Evolutionary conservation across 352 stramenopile genomes (phyloP).

Genomic region (Phytophthora pinifolia): DNA sequence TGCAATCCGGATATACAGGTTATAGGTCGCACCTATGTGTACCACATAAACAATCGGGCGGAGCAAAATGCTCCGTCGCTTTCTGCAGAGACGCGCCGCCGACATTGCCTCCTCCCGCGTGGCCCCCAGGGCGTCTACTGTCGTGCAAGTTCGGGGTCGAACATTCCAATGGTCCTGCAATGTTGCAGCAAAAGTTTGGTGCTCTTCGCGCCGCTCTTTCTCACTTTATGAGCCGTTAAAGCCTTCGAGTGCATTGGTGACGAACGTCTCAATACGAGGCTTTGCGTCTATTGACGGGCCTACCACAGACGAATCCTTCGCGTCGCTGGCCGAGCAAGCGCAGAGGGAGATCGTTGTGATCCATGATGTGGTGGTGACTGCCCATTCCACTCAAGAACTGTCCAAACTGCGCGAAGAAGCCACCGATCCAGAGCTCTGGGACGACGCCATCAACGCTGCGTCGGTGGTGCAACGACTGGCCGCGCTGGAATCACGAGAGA

Average conservation of each 20-base stretch:
- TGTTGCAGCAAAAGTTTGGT: constrained; percentile 6
- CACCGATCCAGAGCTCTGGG: constrained; percentile 52
- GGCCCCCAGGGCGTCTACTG: neutral
- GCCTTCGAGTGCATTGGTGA: too few species aligned
- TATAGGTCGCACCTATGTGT: neutral
- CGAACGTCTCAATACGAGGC: neutral
- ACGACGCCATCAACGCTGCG: constrained; percentile 54
- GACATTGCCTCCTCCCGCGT: neutral
- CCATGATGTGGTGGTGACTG: constrained; percentile 43
- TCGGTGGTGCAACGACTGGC: constrained; percentile 61
- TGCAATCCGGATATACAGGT: neutral
- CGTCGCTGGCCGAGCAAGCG: constrained; percentile 33
- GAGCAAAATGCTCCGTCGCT: constrained; percentile 26
- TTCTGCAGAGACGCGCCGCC: neutral
- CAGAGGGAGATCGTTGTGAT: constrained; percentile 48
- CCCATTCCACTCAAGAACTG: constrained; percentile 45
- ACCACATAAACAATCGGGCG: too few species aligned
- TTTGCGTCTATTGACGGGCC: constrained; percentile 22
- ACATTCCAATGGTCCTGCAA: neutral
- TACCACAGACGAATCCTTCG: constrained; percentile 44
- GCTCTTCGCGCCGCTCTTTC: neutral
- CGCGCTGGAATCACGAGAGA: constrained; percentile 51
- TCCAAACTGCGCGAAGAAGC: constrained; percentile 44
- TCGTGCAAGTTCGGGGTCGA: neutral
- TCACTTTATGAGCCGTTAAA: constrained; percentile 7